Percentiles rank a stretch among this genome's conserved stretches.
Conservation (phyloP, 768 basidiomycete species). For the Psilocybe cubensis region DNA sequence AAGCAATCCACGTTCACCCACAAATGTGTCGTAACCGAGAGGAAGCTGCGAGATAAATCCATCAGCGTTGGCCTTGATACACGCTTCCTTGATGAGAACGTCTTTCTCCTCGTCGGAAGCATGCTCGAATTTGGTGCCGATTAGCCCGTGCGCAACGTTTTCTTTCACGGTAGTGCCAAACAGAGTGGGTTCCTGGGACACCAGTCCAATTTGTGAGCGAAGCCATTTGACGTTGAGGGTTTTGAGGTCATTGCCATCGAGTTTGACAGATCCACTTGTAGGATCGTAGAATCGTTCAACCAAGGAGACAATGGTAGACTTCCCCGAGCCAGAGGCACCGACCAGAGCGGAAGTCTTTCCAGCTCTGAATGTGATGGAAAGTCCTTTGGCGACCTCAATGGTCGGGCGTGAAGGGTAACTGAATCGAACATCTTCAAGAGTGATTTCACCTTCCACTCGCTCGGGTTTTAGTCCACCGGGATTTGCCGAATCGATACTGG, state of each 20-base stretch:
- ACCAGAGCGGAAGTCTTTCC: slow-evolving; percentile 79
- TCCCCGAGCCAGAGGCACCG: slow-evolving; percentile 78
- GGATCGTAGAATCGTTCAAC: slow-evolving; percentile 91
- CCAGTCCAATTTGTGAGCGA: slow-evolving; percentile 82
- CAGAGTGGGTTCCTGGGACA: slow-evolving; percentile 83
- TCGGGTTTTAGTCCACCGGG: slow-evolving; percentile 68
- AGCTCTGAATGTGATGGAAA: slow-evolving; percentile 32
- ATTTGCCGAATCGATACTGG: slow-evolving; percentile 79
- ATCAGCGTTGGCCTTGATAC: slow-evolving; percentile 85
- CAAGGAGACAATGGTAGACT: slow-evolving; percentile 74
- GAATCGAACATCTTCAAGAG: slow-evolving; percentile 73
- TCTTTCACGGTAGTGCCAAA: slow-evolving; percentile 81
- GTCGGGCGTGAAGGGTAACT: slow-evolving; percentile 80
- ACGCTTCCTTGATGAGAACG: slow-evolving; percentile 76
- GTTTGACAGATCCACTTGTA: slow-evolving; percentile 62
- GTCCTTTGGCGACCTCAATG: slow-evolving; percentile 69
- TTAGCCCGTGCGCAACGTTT: slow-evolving; percentile 84
- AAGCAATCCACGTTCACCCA: slow-evolving; percentile 85
- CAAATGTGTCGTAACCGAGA: slow-evolving; percentile 81
- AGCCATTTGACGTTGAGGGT: slow-evolving; percentile 83
- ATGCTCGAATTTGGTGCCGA: slow-evolving; percentile 67
- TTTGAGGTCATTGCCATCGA: slow-evolving; percentile 75
- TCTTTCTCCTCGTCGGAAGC: slow-evolving; percentile 75
- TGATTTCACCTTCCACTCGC: slow-evolving; percentile 62
- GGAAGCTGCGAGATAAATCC: slow-evolving; percentile 81